phyloP scores from a whole-genome alignment of 2,329 filamentous ascomycete species.

The Biscogniauxia marginata region DNA sequence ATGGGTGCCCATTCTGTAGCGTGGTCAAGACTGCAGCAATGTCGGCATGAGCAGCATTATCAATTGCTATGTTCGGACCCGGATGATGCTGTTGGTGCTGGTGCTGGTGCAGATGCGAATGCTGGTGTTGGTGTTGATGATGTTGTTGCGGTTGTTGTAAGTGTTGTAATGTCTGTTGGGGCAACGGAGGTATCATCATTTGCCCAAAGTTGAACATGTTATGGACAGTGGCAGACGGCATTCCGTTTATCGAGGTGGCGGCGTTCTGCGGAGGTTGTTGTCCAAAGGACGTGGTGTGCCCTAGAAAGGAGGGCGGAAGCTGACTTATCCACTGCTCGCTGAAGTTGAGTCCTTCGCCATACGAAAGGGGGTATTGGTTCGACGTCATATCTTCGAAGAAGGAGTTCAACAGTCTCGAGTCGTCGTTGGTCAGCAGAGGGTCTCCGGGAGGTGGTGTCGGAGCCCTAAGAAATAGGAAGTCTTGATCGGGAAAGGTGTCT shows the following conservation, averaged over 20 bases:
- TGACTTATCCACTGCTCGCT: conserved; percentile 52
- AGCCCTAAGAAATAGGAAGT: conserved; percentile 45
- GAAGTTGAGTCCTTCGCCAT: conserved; percentile 50
- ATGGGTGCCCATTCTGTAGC: conserved; percentile 24
- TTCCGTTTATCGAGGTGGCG: conserved; percentile 24
- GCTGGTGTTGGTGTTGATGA: conserved; percentile 23
- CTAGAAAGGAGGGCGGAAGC: conserved; percentile 64
- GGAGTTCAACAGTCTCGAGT: conserved; percentile 55
- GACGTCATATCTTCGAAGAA: conserved; percentile 57
- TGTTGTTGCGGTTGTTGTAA: not conserved
- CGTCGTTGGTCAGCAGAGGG: conserved; percentile 62
- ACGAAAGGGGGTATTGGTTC: conserved; percentile 49
- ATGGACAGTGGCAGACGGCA: conserved; percentile 25
- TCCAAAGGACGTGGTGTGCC: conserved; percentile 62
- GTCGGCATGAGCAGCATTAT: conserved; percentile 26
- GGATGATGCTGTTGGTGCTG: conserved; percentile 17
- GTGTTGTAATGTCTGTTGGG: conserved; percentile 28
- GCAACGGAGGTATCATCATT: conserved; percentile 22
- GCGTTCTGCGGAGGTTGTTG: conserved; percentile 43
- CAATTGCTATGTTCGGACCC: conserved; percentile 18
- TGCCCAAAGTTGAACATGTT: conserved; percentile 30
- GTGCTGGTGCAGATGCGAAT: conserved; percentile 18
- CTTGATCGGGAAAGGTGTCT: conserved; percentile 25
- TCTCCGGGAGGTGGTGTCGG: conserved; percentile 64
- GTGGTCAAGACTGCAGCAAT: conserved; percentile 31